Evolutionary conservation across 2,329 filamentous ascomycete species (phyloP), one percentile per base, ranked within the genome.

Genomic region (Cladosporium sp.): DNA sequence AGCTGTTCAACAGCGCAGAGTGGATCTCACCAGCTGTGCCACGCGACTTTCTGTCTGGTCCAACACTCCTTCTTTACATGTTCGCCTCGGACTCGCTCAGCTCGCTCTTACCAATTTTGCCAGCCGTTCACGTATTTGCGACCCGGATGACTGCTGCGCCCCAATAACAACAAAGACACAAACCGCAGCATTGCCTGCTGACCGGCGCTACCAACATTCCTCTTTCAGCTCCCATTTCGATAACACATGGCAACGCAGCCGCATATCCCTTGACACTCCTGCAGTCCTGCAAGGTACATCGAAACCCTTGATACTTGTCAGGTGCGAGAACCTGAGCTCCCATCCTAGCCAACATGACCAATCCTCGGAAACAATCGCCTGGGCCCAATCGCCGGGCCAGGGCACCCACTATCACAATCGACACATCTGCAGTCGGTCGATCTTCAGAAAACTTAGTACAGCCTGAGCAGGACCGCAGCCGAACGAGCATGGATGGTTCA

Each of bases 341-440:
- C 22, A 32, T 11, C 19, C n/a, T 7, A 18, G 15, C 27, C 36
- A 48, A 20, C 22, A 48, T 48, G 35, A 20, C 43, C 19, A 39
- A 25, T n/a, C 16, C 27, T n/a, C 29, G 22, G 9, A 27, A 27
- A 27, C 4, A 4, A 27, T 27, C 22, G 22, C 22, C 22, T 27
- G 40, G 48, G 11, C 48, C 35, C 16, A 20, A n/a, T 25, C 48
- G 48, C 32, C 39, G 62, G 30, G 55, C 59, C 35, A 62, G 74
- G 49, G 74, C 74, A 52, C 74, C 74, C 29, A 76, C 74, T 46
- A 77, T 77, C 53, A 77, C 74, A 49, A 76, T 77, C 54, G 73
- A 76, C 62, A 77, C 74, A 6, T 76, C 73, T 54, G 72, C 73
- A 52, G 72, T 74, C 47, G 36, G 65, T 64, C 40, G 56, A 52